Evolutionary conservation across 2,329 filamentous ascomycete genomes (phyloP).

Genomic region (Aspergillus latus): DNA sequence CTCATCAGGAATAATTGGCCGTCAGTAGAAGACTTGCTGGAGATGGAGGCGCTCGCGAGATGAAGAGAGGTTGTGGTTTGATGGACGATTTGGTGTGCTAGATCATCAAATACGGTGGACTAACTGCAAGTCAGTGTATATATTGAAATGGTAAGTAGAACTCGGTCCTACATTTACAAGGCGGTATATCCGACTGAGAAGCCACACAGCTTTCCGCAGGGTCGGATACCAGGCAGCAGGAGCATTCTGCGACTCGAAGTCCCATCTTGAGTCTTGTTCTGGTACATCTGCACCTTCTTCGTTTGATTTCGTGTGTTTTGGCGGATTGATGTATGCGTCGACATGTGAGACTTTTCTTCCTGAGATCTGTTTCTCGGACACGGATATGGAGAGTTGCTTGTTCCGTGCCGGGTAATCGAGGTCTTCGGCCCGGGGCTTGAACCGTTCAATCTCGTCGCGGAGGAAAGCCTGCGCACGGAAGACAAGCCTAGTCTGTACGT

Average conservation of each 20-base stretch:
- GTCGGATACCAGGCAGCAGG: slow-evolving; percentile 67
- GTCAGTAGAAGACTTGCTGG: slow-evolving; percentile 64
- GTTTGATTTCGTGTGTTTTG: slow-evolving; percentile 50
- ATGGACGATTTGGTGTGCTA: slow-evolving; percentile 80
- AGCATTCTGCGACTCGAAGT: slow-evolving; percentile 57
- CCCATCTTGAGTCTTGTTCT: slow-evolving; percentile 50
- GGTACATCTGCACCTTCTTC: slow-evolving; percentile 52
- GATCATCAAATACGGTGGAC: slow-evolving; percentile 69
- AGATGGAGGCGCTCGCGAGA: slow-evolving; percentile 70
- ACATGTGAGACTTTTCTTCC: slow-evolving; percentile 52
- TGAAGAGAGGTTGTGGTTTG: slow-evolving; percentile 84
- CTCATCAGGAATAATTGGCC: slow-evolving; percentile 90
- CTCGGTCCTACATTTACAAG: slow-evolving; percentile 59
- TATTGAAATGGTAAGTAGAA: background rate
- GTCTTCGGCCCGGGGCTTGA: slow-evolving; percentile 64
- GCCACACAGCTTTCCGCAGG: slow-evolving; percentile 65
- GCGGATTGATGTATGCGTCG: slow-evolving; percentile 37
- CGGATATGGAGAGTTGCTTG: slow-evolving; percentile 44
- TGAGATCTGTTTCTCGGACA: slow-evolving; percentile 50
- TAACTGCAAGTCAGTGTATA: slow-evolving; percentile 28
- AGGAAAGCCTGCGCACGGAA: slow-evolving; percentile 64
- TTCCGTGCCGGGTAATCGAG: slow-evolving; percentile 62
- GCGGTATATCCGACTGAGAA: slow-evolving; percentile 68
- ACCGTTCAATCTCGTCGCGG: slow-evolving; percentile 66
- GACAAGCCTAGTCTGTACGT: slow-evolving; percentile 65